A percentile compares a stretch with the other conserved stretches of the same genome.
Evolutionary conservation across 805 yeast species (phyloP).

Genomic region (Monosporozyma aquatica): DNA sequence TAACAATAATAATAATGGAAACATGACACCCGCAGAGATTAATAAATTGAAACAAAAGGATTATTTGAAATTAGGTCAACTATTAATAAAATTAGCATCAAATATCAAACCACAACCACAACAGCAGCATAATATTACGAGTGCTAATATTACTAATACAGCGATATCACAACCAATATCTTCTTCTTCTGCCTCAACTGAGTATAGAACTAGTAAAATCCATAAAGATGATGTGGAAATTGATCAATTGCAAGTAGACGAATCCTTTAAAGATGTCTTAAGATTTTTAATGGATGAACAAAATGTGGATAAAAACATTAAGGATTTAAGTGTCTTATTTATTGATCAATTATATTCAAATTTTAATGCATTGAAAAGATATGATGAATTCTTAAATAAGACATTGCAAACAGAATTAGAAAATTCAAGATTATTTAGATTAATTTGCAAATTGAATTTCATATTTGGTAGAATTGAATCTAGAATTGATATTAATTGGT

Average conservation of each 20-base stretch:
- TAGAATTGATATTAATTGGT: conserved; percentile 49
- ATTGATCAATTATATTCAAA: conserved; percentile 33
- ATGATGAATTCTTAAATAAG: conserved; percentile 51
- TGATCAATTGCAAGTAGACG: conserved; percentile 29
- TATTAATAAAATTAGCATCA: conserved; percentile 32
- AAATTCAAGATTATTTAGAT: conserved; percentile 76
- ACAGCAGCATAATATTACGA: no score
- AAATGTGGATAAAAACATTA: conserved; percentile 19
- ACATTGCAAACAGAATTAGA: conserved; percentile 68
- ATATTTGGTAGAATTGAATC: conserved; percentile 67
- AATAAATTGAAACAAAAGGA: conserved; percentile 43
- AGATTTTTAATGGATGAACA: conserved; percentile 29
- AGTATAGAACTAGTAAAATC: conserved; percentile 2
- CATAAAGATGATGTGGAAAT: conserved; percentile 2
- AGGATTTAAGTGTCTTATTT: conserved; percentile 34
- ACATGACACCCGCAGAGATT: conserved; percentile 7
- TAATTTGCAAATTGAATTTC: conserved; percentile 72
- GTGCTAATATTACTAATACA: not conserved
- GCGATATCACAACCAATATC: conserved; percentile 6
- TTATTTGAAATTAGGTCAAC: conserved; percentile 45
- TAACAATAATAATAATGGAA: conserved; percentile 1
- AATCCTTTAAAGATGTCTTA: conserved; percentile 38
- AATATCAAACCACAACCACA: conserved; percentile 4
- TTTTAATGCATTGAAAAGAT: conserved; percentile 39
- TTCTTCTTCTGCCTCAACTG: not conserved